These are phyloP conservation scores for Penicillium sp. DNA, from an alignment of 2,329 filamentous ascomycete genomes.

Conservation along the genomic window DNA sequence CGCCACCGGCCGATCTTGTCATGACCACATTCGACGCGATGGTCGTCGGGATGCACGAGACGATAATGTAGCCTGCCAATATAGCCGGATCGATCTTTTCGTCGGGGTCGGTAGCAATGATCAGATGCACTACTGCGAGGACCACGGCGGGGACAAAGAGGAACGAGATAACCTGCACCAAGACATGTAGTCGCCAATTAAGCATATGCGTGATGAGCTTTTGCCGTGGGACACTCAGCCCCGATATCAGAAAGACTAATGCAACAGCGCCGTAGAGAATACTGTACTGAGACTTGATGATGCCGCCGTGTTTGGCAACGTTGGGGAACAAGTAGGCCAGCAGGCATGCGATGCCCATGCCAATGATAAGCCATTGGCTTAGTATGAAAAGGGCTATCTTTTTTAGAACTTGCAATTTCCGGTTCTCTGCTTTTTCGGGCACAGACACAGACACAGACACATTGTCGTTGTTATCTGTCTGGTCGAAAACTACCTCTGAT, in stretches of 20 bases:
- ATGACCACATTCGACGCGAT: constrained; percentile 72
- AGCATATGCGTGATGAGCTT: constrained; percentile 59
- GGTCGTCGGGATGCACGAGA: constrained; percentile 67
- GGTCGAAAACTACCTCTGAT: not conserved
- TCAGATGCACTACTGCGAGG: constrained; percentile 53
- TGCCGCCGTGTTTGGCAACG: constrained; percentile 44
- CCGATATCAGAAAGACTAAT: constrained; percentile 68
- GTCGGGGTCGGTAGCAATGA: constrained; percentile 45
- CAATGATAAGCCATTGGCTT: constrained; percentile 64
- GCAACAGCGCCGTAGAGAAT: constrained; percentile 66
- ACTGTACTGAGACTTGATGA: constrained; percentile 38
- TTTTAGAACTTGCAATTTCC: constrained; percentile 15
- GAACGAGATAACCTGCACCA: constrained; percentile 66
- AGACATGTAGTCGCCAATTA: constrained; percentile 64
- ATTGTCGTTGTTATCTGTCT: not conserved
- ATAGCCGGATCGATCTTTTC: constrained; percentile 58
- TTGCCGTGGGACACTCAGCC: constrained; percentile 62
- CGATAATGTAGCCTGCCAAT: constrained; percentile 63
- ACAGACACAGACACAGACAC: not conserved
- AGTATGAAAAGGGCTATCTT: constrained; percentile 26
- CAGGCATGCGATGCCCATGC: constrained; percentile 52
- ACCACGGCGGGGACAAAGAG: constrained; percentile 62
- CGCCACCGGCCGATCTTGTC: constrained; percentile 65
- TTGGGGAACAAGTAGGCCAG: constrained; percentile 55
- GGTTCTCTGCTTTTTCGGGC: not conserved